Conservation (phyloP, 352 stramenopile genomes). For the Phytophthora sp. region DNA sequence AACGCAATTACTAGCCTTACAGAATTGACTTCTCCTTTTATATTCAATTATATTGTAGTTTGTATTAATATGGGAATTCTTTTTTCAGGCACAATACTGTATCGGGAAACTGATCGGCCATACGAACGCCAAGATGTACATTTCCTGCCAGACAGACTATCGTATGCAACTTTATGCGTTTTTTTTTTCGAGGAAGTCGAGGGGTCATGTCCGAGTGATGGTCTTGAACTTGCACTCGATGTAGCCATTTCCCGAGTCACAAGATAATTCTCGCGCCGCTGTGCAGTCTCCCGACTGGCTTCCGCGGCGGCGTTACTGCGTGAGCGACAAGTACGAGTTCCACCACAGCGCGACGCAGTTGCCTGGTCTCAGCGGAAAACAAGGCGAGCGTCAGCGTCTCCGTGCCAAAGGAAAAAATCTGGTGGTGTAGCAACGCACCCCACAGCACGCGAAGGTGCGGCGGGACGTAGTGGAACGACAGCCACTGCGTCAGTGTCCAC, state of each 20-base stretch:
- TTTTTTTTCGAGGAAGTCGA: background rate
- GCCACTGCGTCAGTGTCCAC: conserved; percentile 73
- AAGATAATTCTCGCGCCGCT: conserved; percentile 31
- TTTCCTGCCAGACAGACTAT: conserved; percentile 1
- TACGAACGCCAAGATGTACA: too few relatives aligned
- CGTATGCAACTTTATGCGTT: background rate
- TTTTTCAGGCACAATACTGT: too few relatives aligned
- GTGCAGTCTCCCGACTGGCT: conserved; percentile 9
- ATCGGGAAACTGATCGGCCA: too few relatives aligned
- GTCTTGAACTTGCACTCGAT: conserved; percentile 19
- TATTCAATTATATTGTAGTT: too few relatives aligned
- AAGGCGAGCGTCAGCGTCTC: conserved; percentile 1
- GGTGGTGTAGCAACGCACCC: conserved; percentile 45
- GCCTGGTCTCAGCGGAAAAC: conserved; percentile 40
- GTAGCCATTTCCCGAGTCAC: conserved; percentile 19
- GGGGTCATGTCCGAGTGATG: conserved; percentile 11
- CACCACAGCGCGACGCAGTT: conserved; percentile 79
- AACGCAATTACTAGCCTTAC: too few relatives aligned
- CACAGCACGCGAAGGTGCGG: conserved; percentile 74
- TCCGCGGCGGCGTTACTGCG: conserved; percentile 29
- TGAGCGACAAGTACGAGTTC: conserved; percentile 82
- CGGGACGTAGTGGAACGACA: conserved; percentile 80
- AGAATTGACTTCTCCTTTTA: too few relatives aligned
- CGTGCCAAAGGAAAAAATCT: conserved; percentile 2
- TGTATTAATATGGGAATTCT: too few relatives aligned